Evolutionary conservation across 257 asterid genomes (phyloP), one percentile per base, ranked within the genome.

Genomic region (Solanum microdontum): DNA sequence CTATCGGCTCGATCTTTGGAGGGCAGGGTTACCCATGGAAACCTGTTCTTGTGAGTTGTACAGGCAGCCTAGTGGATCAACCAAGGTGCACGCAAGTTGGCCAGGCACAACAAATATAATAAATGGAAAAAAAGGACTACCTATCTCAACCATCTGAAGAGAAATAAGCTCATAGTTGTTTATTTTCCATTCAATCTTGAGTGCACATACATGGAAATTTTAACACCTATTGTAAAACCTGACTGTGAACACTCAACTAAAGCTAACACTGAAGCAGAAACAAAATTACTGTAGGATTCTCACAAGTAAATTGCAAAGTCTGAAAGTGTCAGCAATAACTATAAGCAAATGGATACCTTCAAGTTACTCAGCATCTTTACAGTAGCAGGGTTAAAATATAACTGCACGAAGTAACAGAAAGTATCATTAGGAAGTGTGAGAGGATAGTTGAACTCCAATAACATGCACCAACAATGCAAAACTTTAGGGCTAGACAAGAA

Each of bases 341-440:
- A 82, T 28, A 82, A 82, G 70, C 69, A 48, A 82, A 48, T 82
- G 70, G 87, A 66, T 91, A 97, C 99, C 99, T 97, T 97, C 92
- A 96, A 92, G 91, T 97, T 97, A 93, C 99, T 97, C 93, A 97
- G 94, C 99, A 97, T 97, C 92, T 97, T 97, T 84, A 97, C 99
- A 69, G 99, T 97, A 86, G 99, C 98, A 28, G 99, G 99, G 90
- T 94, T 94, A 89, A 97, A 97, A 92, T 97, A 97, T 76, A 97
- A 91, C 99, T 97, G 97, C 90, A 89, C 51, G n/a, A 86, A 82
- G 69, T 36, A 30, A 64, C 37, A 82, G 64, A 39, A 33, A 64
- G 68, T 72, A 55, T 48, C 66, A 82, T 82, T 23, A 88, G 88
- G 69, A 75, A 86, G 79, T 23, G 45, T 7, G 26, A 69, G 66